These are phyloP conservation scores for Pseudopyrenochaeta lycopersici DNA, from an alignment of 2,329 filamentous ascomycete species.

Conservation along the genomic window DNA sequence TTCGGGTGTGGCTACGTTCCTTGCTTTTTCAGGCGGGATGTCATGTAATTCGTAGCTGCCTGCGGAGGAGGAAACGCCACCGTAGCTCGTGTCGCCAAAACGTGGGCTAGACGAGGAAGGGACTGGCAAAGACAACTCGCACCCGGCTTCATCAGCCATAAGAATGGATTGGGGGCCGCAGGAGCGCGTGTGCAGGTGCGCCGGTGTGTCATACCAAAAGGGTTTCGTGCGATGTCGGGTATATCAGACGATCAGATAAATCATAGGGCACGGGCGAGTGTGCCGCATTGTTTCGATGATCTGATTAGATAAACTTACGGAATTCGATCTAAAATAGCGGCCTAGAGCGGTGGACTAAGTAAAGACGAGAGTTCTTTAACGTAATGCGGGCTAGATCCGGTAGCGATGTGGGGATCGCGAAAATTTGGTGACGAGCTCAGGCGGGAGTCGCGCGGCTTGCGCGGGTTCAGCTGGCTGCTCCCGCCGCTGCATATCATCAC, in stretches of 20 bases:
- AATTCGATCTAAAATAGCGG: constrained; percentile 5
- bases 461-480: constrained; percentile 8
- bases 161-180: constrained; percentile 30
- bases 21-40: constrained; percentile 36
- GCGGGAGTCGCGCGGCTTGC: constrained; percentile 9
- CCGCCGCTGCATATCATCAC: constrained; percentile 15
- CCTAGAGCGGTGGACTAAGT: constrained; percentile 2
- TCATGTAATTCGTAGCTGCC: constrained; percentile 44
- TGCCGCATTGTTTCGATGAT: constrained; percentile 21
- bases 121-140: constrained; percentile 20
- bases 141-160: constrained; percentile 32
- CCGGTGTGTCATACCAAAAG: constrained; percentile 31
- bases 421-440: constrained; percentile 2
- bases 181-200: constrained; percentile 27
- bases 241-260: constrained; percentile 41
- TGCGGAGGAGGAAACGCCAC: constrained; percentile 23
- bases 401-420: constrained; percentile 9
- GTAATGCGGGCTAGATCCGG: constrained; percentile 16
- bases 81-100: constrained; percentile 30
- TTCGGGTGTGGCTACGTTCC: constrained; percentile 33
- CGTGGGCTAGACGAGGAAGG: constrained; percentile 29
- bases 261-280: constrained; percentile 7
- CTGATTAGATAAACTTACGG: constrained; percentile 34
- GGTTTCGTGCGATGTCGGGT: constrained; percentile 22
- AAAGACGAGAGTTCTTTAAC: constrained; percentile 4